These are phyloP conservation scores for Jamesozyma lodderae DNA, from an alignment of 805 yeast species.

Conservation along the genomic window DNA sequence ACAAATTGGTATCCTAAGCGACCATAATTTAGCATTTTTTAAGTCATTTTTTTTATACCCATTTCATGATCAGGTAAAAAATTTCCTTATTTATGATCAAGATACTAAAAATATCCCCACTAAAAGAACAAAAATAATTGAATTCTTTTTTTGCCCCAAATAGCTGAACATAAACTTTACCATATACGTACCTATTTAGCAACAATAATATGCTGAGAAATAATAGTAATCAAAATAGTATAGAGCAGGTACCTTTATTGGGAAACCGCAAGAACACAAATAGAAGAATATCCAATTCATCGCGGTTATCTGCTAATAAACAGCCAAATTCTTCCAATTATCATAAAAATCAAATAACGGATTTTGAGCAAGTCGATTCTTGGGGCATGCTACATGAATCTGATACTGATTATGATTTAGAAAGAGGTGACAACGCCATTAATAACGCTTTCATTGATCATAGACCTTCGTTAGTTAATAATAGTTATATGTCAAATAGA, in stretches of 20 bases:
- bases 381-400: constrained; percentile 29
- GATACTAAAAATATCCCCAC: too few relatives aligned
- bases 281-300: not conserved
- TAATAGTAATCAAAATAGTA: too few relatives aligned
- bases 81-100: too few relatives aligned
- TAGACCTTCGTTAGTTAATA: constrained; percentile 15
- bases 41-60: too few relatives aligned
- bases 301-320: constrained; percentile 1
- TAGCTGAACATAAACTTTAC: too few relatives aligned
- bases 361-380: constrained; percentile 28
- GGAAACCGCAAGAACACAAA: not conserved
- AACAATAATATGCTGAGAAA: too few relatives aligned
- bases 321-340: constrained; percentile 3
- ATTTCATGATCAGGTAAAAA: too few relatives aligned
- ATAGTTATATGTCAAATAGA: not conserved
- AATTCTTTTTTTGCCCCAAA: too few relatives aligned
- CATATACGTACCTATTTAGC: too few relatives aligned
- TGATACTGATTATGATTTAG: constrained; percentile 11
- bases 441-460: constrained; percentile 21
- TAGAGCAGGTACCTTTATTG: not conserved
- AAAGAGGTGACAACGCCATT: constrained; percentile 8
- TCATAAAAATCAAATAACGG: constrained; percentile 10
- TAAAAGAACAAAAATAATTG: too few relatives aligned
- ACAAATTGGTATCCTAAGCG: too few relatives aligned
- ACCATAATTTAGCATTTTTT: too few relatives aligned